Conservation (phyloP, 208 protist genomes). For the Leishmania arabica region DNA sequence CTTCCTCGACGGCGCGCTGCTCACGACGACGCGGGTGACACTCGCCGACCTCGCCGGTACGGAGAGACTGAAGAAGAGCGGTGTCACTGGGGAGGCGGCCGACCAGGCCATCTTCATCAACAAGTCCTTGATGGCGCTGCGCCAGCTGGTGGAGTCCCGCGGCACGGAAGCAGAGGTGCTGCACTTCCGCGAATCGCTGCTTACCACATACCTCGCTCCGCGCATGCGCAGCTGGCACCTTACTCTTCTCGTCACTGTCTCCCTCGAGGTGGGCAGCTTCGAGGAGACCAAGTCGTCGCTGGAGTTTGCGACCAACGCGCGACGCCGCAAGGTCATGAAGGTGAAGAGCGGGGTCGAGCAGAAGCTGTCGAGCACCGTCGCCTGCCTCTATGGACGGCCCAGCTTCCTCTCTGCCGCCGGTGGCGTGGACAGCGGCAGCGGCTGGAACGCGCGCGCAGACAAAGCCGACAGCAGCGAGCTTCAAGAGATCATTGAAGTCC, state of each 20-base stretch:
- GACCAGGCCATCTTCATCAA: constrained; percentile 93
- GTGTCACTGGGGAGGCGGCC: constrained; percentile 67
- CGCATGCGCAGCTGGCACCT: constrained; percentile 66
- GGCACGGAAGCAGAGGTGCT: constrained; percentile 40
- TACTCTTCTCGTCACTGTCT: constrained; percentile 71
- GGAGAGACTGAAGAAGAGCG: constrained; percentile 87
- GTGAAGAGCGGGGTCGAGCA: constrained; percentile 28
- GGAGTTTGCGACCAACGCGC: constrained; percentile 66
- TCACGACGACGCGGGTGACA: constrained; percentile 54
- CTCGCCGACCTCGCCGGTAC: constrained; percentile 95
- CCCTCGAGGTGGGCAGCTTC: constrained; percentile 59
- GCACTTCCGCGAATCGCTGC: constrained; percentile 56
- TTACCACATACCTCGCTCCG: constrained; percentile 68
- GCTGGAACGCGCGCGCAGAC: not conserved
- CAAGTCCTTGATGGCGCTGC: constrained; percentile 87
- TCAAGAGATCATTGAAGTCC: constrained; percentile 15
- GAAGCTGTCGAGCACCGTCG: constrained; percentile 8
- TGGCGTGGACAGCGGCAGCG: not conserved
- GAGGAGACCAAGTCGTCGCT: constrained; percentile 72
- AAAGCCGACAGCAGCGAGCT: constrained; percentile 9
- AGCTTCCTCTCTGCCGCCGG: not conserved
- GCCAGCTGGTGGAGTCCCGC: constrained; percentile 61
- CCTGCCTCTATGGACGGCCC: not conserved
- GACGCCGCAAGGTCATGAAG: constrained; percentile 56
- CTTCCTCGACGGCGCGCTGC: constrained; percentile 54